These are phyloP conservation scores for Chaetomium sp. DNA, from an alignment of 2,329 filamentous ascomycete genomes.

Conservation along the genomic window DNA sequence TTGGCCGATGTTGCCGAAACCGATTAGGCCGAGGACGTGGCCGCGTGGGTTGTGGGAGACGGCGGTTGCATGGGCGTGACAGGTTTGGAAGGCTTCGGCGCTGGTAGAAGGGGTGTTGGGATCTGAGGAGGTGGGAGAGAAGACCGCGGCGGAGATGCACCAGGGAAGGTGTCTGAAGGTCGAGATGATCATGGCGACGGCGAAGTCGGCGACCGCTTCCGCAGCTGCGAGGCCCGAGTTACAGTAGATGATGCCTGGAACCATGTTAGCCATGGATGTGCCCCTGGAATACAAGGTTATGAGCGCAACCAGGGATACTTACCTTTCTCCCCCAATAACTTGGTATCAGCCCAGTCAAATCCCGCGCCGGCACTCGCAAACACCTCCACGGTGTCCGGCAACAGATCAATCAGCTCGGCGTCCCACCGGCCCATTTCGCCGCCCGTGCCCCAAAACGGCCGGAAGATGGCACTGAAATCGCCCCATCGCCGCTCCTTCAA, in stretches of 20 bases:
- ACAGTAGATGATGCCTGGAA: conserved; percentile 59
- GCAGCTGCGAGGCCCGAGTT: conserved; percentile 64
- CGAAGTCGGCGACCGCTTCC: conserved; percentile 67
- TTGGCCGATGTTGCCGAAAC: conserved; percentile 61
- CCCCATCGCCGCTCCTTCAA: conserved; percentile 49
- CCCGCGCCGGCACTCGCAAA: conserved; percentile 60
- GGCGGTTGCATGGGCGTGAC: conserved; percentile 53
- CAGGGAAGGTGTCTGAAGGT: conserved; percentile 63
- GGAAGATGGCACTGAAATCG: conserved; percentile 44
- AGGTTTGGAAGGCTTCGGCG: conserved; percentile 42
- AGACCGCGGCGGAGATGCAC: conserved; percentile 52
- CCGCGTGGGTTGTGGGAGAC: conserved; percentile 58
- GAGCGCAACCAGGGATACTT: conserved; percentile 17
- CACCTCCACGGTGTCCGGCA: conserved; percentile 51
- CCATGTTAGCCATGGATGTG: background rate
- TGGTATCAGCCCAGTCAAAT: conserved; percentile 61
- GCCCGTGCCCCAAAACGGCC: conserved; percentile 55
- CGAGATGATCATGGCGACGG: conserved; percentile 61
- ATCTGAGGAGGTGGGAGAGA: conserved; percentile 24
- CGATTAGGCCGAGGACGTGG: conserved; percentile 59
- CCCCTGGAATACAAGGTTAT: background rate
- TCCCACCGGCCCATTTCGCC: conserved; percentile 63
- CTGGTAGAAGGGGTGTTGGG: background rate
- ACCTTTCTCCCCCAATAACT: conserved; percentile 55
- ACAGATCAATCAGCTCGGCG: conserved; percentile 47